A percentile compares a stretch with the other conserved stretches of the same genome.
phyloP scores from a whole-genome alignment of 108 stramenopile genomes.

The Skeletonema costatum region DNA sequence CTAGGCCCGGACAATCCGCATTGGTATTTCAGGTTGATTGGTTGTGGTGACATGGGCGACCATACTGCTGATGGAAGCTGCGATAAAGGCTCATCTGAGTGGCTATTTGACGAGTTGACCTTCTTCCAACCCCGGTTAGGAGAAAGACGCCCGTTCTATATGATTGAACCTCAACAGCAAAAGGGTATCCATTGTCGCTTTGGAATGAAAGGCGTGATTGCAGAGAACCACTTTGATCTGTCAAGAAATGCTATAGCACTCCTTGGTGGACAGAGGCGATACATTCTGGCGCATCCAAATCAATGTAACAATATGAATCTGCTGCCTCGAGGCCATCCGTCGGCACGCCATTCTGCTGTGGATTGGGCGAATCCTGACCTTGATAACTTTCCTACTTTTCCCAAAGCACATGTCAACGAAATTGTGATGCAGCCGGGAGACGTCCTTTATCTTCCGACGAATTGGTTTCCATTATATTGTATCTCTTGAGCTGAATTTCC shows the following conservation, averaged over 20 bases:
- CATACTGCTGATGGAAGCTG: constrained; percentile 52
- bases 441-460: constrained; percentile 92
- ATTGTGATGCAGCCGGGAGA: constrained; percentile 95
- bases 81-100: constrained; percentile 66
- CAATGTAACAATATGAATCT: constrained; percentile 89
- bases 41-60: constrained; percentile 51
- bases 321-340: constrained; percentile 82
- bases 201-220: constrained; percentile 93
- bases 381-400: constrained; percentile 68
- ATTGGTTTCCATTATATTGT: constrained; percentile 98
- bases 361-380: constrained; percentile 93
- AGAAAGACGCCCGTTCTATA: constrained; percentile 69
- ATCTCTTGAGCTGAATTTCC: constrained; percentile 90
- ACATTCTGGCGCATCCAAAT: constrained; percentile 91
- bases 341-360: constrained; percentile 79
- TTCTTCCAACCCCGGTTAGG: constrained; percentile 67
- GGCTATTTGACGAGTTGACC: constrained; percentile 86
- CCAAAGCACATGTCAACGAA: constrained; percentile 79
- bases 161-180: constrained; percentile 83
- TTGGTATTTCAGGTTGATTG: constrained; percentile 94
- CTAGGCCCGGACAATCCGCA: constrained; percentile 75
- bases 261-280: constrained; percentile 80
- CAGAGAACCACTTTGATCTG: constrained; percentile 94
- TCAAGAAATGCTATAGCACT: constrained; percentile 90
- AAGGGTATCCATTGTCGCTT: constrained; percentile 97